Evolutionary conservation across 2,329 filamentous ascomycete genomes (phyloP).

Genomic region (Clonostachys rhizophaga): DNA sequence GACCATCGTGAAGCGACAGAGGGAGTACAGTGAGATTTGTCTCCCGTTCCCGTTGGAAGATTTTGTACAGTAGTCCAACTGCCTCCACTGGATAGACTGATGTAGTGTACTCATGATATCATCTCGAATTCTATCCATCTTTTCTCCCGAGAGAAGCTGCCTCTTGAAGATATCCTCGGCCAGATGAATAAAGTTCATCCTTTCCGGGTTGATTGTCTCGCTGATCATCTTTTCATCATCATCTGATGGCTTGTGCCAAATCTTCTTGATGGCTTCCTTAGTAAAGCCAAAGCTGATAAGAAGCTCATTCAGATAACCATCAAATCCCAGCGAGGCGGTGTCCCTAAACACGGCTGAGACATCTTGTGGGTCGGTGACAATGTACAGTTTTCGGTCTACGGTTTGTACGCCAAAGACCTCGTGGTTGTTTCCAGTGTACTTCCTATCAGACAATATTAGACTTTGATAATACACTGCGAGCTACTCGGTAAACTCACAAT

Average conservation of each 20-base stretch:
- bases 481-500: neutral
- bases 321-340: neutral
- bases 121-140: constrained; percentile 1
- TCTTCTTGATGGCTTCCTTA: constrained; percentile 50
- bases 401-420: neutral
- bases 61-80: constrained; percentile 2
- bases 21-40: neutral
- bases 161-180: neutral
- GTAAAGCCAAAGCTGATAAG: neutral
- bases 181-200: constrained; percentile 24
- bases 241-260: constrained; percentile 50
- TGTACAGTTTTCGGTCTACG: neutral
- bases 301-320: neutral
- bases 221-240: constrained; percentile 40
- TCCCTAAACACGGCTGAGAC: neutral
- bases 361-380: neutral
- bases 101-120: neutral
- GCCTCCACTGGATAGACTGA: constrained; percentile 1
- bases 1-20: constrained; percentile 1
- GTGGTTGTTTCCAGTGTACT: neutral
- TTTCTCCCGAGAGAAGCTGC: neutral
- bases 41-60: neutral
- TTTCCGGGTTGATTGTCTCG: constrained; percentile 26
- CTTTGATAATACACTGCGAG: neutral
- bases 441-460: neutral